Conservation (phyloP, 805 yeast genomes). For the Kazachstania bromeliacearum region DNA sequence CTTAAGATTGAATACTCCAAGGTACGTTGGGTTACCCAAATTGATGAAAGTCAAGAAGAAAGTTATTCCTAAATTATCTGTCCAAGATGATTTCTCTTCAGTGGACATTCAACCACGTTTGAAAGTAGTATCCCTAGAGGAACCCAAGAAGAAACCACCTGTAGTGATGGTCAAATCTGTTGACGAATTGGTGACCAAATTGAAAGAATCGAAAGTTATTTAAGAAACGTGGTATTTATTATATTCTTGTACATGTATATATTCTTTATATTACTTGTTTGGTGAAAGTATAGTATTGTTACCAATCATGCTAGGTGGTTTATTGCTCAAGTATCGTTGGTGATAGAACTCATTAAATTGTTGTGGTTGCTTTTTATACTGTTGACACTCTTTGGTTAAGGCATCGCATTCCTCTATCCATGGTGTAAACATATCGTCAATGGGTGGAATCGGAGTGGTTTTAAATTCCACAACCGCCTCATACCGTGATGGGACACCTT, state of each 20-base stretch:
- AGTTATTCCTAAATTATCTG: slow-evolving; percentile 62
- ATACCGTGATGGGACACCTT: slow-evolving; percentile 7
- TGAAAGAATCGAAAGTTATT: slow-evolving; percentile 70
- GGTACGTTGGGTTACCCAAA: slow-evolving; percentile 92
- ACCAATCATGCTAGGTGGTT: slow-evolving; percentile 25
- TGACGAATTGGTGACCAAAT: slow-evolving; percentile 69
- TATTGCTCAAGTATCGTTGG: slow-evolving; percentile 15
- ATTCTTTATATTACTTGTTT: slow-evolving; percentile 1
- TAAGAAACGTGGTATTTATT: slow-evolving; percentile 40
- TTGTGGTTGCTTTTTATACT: slow-evolving; percentile 8
- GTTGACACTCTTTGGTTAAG: slow-evolving; percentile 9
- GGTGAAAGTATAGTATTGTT: slow-evolving; percentile 14
- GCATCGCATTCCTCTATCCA: slow-evolving; percentile 22
- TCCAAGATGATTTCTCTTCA: slow-evolving; percentile 56
- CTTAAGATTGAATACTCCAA: slow-evolving; percentile 86
- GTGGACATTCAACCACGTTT: slow-evolving; percentile 50
- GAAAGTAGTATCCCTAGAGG: slow-evolving; percentile 63
- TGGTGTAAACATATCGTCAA: slow-evolving; percentile 18
- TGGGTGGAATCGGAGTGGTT: slow-evolving; percentile 12
- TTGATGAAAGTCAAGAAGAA: slow-evolving; percentile 98
- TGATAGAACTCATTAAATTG: slow-evolving; percentile 22
- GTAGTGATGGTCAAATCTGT: slow-evolving; percentile 75
- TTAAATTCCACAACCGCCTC: slow-evolving; percentile 14
- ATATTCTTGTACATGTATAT: slow-evolving; percentile 22
- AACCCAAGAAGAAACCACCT: slow-evolving; percentile 74